Evolutionary conservation across 441 rosid species (phyloP), one percentile per base, ranked within the genome.

Genomic region (Mallotus japonicus): DNA sequence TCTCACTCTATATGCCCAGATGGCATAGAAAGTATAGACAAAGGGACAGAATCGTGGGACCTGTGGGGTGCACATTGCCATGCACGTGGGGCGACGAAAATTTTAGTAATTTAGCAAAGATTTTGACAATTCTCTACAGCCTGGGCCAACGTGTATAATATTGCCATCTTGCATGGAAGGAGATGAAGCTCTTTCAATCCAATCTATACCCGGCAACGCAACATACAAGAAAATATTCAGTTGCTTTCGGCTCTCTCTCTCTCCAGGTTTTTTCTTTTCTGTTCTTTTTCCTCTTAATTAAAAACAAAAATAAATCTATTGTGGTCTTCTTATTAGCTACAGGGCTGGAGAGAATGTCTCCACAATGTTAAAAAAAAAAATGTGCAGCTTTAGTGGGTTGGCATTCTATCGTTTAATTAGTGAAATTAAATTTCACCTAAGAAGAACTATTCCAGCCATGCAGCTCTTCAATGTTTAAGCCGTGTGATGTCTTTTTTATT

Each of bases 31-130:
- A 20, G 55, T 20, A 59, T 24, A 44, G 63, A 71, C 75, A 66
- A 70, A 49, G 64, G 24, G 77, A 78, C 77, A 75, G 5, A 19
- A 7, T 0, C 9, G 37, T 69, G 66, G 75, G 77, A 64, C 73
- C 75, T 59, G 51, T 60, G 70, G 73, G 71, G 81, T 50, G 54
- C 78, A 67, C 49, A 40, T 49, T 71, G 75, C 74, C 71, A 65
- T 63, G 78, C 74, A 70, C 72, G 76, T 62, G 75, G 77, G 68
- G 37, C 55, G 72, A 73, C 44, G 60, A 47, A 37, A 60, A 22
- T 60, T 54, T 20, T 57, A 63, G 73, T 65, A 62, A 54, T 68
- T 77, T 68, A 71, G 70, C 69, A 54, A 32, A 42, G 78, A 77
- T 67, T 77, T 72, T 75, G 79, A 81, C 73, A 71, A 72, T 53